A percentile compares a stretch with the other conserved stretches of the same genome.
phyloP scores from a whole-genome alignment of 352 stramenopile species.

The Pythium rhizo-oryzae region DNA sequence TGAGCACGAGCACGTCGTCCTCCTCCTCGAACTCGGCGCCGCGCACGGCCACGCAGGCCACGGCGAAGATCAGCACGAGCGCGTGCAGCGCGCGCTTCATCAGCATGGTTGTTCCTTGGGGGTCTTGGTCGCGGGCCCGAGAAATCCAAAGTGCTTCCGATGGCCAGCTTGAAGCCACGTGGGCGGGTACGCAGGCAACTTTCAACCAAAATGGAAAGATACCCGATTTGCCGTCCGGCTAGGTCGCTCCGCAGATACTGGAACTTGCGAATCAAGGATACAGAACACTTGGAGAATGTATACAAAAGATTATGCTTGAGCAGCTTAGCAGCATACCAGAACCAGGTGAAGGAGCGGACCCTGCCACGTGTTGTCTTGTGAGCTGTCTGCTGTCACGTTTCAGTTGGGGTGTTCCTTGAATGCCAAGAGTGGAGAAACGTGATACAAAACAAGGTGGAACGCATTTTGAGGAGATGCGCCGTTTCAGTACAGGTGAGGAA shows the following conservation, averaged over 20 bases:
- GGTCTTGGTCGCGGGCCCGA: background rate
- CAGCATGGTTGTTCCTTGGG: constrained; percentile 46
- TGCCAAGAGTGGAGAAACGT: background rate
- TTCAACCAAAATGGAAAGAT: constrained; percentile 54
- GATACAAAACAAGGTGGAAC: constrained; percentile 20
- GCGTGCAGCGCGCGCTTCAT: constrained; percentile 55
- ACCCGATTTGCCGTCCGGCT: background rate
- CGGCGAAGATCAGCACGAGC: constrained; percentile 51
- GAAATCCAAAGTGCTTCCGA: constrained; percentile 36
- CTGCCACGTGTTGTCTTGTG: constrained; percentile 32
- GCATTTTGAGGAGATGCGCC: background rate
- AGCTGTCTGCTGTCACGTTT: constrained; percentile 16
- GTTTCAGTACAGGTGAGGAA: background rate
- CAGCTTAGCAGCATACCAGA: constrained; percentile 28
- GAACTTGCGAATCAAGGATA: background rate
- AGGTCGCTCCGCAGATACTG: constrained; percentile 4
- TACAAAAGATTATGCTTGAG: background rate
- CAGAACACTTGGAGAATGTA: constrained; percentile 13
- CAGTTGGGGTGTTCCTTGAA: no score
- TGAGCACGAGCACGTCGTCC: constrained; percentile 92
- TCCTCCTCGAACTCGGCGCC: constrained; percentile 81
- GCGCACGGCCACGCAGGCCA: constrained; percentile 44
- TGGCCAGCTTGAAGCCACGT: constrained; percentile 17
- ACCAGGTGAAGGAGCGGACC: background rate
- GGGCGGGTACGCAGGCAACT: constrained; percentile 10